These are phyloP conservation scores for Alternaria dauci DNA, from an alignment of 2,329 filamentous ascomycete species.

Conservation along the genomic window DNA sequence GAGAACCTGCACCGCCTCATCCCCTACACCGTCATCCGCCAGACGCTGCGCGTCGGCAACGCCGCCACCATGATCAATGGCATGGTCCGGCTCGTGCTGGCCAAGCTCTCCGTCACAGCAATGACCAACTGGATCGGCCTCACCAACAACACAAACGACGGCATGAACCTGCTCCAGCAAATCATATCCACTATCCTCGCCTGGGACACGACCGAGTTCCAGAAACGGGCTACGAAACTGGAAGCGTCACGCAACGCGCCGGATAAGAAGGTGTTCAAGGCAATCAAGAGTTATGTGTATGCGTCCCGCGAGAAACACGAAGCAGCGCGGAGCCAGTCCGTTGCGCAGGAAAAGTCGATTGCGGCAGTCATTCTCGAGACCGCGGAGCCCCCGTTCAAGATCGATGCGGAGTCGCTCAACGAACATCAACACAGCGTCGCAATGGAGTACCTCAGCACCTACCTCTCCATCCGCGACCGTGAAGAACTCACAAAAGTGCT, in stretches of 20 bases:
- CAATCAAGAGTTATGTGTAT: conserved; percentile 67
- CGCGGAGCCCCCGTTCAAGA: conserved; percentile 50
- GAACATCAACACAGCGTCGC: conserved; percentile 70
- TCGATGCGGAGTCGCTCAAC: conserved; percentile 59
- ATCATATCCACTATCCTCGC: conserved; percentile 77
- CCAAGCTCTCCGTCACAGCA: conserved; percentile 78
- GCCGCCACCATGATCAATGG: conserved; percentile 82
- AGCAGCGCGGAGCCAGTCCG: conserved; percentile 65
- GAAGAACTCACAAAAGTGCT: conserved; percentile 72
- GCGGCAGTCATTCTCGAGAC: conserved; percentile 70
- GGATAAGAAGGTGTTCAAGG: conserved; percentile 67
- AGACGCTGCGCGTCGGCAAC: conserved; percentile 79
- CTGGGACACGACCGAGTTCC: conserved; percentile 77
- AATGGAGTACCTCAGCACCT: conserved; percentile 73
- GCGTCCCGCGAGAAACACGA: conserved; percentile 66
- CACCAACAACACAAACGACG: conserved; percentile 74
- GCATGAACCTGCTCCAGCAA: conserved; percentile 80
- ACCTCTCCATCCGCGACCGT: conserved; percentile 77
- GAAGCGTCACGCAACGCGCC: conserved; percentile 68
- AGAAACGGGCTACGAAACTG: conserved; percentile 69
- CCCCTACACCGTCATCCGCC: conserved; percentile 75
- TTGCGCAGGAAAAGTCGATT: conserved; percentile 66
- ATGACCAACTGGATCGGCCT: conserved; percentile 82
- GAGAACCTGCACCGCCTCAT: conserved; percentile 74
- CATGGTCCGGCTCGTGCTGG: conserved; percentile 75